Evolutionary conservation across 1,139 yeast genomes (phyloP).

Genomic region (Meyerozyma smithsonii): DNA sequence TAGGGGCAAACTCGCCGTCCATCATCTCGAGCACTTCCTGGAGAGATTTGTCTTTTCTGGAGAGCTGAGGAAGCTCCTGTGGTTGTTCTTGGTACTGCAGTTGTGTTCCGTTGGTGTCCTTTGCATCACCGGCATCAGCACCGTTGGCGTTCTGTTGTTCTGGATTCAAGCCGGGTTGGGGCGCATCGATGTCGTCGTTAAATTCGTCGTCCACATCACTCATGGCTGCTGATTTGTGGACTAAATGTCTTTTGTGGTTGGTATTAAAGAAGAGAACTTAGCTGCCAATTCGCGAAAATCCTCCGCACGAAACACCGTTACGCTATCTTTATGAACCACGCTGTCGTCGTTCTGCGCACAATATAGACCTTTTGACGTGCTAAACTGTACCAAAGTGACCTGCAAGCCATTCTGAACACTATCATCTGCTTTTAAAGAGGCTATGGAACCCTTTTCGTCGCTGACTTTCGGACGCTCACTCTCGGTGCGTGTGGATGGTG

Average conservation of each 20-base stretch:
- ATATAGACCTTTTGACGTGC: background rate
- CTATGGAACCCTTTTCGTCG: conserved; percentile 24
- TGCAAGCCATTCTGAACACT: no score
- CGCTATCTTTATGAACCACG: background rate
- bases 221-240: background rate
- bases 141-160: background rate
- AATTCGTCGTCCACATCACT: conserved; percentile 2
- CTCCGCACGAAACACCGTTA: background rate
- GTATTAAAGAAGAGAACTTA: background rate
- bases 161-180: background rate
- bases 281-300: background rate
- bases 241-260: background rate
- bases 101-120: background rate
- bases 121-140: conserved; percentile 4
- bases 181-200: conserved; percentile 2
- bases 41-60: conserved; percentile 81
- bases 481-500: conserved; percentile 84
- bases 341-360: background rate
- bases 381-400: background rate
- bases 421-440: no score
- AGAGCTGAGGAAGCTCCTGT: conserved; percentile 64
- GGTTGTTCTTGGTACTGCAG: conserved; percentile 7
- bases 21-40: conserved; percentile 81
- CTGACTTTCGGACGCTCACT: conserved; percentile 74
- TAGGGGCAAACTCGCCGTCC: conserved; percentile 89